phyloP scores from a whole-genome alignment of 2,329 filamentous ascomycete species.

The Thielaviopsis euricoi region DNA sequence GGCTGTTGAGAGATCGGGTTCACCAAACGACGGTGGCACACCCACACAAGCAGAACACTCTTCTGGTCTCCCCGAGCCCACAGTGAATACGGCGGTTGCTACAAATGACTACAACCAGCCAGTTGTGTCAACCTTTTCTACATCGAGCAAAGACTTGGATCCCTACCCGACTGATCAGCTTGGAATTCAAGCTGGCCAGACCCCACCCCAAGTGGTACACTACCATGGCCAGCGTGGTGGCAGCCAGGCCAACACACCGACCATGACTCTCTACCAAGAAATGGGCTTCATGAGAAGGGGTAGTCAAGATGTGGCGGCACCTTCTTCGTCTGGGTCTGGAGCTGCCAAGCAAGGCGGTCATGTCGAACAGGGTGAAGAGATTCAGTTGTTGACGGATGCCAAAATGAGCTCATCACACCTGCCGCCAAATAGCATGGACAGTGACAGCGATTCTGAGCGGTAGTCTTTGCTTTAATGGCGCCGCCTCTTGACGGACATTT shows the following conservation, averaged over 20 bases:
- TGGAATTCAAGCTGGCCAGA: conserved; percentile 44
- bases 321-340: neutral
- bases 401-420: conserved; percentile 2
- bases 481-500: neutral
- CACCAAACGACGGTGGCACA: conserved; percentile 40
- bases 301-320: conserved; percentile 26
- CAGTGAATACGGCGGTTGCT: conserved; percentile 5
- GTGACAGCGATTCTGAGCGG: neutral
- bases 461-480: neutral
- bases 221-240: conserved; percentile 53
- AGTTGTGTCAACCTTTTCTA: conserved; percentile 52
- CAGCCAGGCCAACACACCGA: conserved; percentile 49
- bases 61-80: conserved; percentile 1
- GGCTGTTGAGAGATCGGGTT: conserved; percentile 17
- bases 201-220: conserved; percentile 48
- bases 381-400: conserved; percentile 10
- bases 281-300: conserved; percentile 28
- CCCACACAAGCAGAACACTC: conserved; percentile 44
- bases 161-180: conserved; percentile 50
- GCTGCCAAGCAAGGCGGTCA: neutral
- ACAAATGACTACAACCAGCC: conserved; percentile 51
- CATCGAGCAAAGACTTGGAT: conserved; percentile 52
- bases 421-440: neutral
- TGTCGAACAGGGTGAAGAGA: neutral
- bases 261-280: conserved; percentile 35